Conservation (phyloP, 2,329 filamentous ascomycete genomes). For the Nothophaeocryptopus gaeumannii region DNA sequence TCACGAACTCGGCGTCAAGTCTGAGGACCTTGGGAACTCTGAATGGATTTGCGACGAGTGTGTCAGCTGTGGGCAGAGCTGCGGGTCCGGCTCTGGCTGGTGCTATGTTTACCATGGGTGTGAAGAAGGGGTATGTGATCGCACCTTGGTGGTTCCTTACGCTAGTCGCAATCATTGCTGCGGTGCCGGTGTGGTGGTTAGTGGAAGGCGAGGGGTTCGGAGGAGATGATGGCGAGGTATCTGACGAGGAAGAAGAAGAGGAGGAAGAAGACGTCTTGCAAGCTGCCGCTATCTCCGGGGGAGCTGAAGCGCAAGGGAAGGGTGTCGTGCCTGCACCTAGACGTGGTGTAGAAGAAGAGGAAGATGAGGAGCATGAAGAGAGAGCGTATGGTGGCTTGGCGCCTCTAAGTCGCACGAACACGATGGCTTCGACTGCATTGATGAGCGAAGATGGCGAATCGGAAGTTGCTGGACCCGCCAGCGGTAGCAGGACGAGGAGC, state of each 20-base stretch:
- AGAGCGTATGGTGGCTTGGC: slow-evolving; percentile 38
- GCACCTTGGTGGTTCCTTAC: slow-evolving; percentile 79
- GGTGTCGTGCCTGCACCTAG: slow-evolving; percentile 10
- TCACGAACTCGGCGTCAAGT: slow-evolving; percentile 80
- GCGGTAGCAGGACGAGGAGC: slow-evolving; percentile 6
- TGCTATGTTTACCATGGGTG: slow-evolving; percentile 70
- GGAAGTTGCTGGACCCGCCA: slow-evolving; percentile 15
- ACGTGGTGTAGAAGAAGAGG: slow-evolving; percentile 25
- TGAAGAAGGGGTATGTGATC: slow-evolving; percentile 71
- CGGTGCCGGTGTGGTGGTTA: slow-evolving; percentile 70
- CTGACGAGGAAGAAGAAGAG: slow-evolving; percentile 36
- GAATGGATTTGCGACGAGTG: slow-evolving; percentile 84
- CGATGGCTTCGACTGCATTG: slow-evolving; percentile 26
- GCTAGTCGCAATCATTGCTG: slow-evolving; percentile 60
- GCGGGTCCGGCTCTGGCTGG: slow-evolving; percentile 74
- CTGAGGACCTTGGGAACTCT: slow-evolving; percentile 78
- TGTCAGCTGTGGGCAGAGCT: slow-evolving; percentile 76
- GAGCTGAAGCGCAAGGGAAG: slow-evolving; percentile 26
- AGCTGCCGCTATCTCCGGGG: slow-evolving; percentile 21
- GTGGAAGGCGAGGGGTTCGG: slow-evolving; percentile 69
- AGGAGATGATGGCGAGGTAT: slow-evolving; percentile 38
- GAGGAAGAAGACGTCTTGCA: slow-evolving; percentile 18
- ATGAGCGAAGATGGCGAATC: slow-evolving; percentile 24
- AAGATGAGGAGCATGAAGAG: slow-evolving; percentile 29
- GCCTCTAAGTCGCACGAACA: slow-evolving; percentile 35